Evolutionary conservation across 768 basidiomycete genomes (phyloP), one percentile per base, ranked within the genome.

Genomic region (Rhodotorula paludigena): DNA sequence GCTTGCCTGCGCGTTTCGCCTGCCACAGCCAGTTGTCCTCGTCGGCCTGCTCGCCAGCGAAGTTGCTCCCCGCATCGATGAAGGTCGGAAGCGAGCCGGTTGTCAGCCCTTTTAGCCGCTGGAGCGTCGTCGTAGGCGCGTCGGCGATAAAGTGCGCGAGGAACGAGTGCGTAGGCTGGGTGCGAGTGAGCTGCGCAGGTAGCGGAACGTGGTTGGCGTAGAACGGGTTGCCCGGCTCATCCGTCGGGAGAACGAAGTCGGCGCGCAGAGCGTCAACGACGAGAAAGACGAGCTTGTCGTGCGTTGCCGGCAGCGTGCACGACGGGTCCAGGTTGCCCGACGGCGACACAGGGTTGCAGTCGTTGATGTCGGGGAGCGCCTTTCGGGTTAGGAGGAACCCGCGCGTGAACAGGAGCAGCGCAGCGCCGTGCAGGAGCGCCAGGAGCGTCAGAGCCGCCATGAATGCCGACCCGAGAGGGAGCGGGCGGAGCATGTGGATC

Each of bases 51-150:
- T 88, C 87, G 0, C 85, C 92, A 20, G 89, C 92, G 79, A 98
- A 96, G 76, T 90, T 97, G 48, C 85, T 86, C 11, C 92, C 91
- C n/a, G 89, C 83, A 75, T 98, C 94, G 47, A 97, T 84, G 76
- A 99, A 97, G 0, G 94, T 98, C 0, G 94, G 93, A 15, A 99
- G 80, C 0, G 92, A 92, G 15, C 94, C 96, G 0, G 96, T 97
- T 0, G 92, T 96, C 48, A 99, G 80, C 0, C 87, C 96, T 75
- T 99, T 99, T 73, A 99, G 86, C 4, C 96, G 84, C 77, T 98
- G 96, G 45, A 98, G 83, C 0, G 94, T 98, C 0, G 91, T 85
- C 0, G 96, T 99, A 0, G 96, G 96, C 1, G 96, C 94, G 75
- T 99, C 94, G 7, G 92, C 85, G 78, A 89, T 87, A 4, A 90